Percentiles rank a stretch among this genome's conserved stretches.
phyloP scores from a whole-genome alignment of 2,329 filamentous ascomycete species.

The Pseudogymnoascus sp. region DNA sequence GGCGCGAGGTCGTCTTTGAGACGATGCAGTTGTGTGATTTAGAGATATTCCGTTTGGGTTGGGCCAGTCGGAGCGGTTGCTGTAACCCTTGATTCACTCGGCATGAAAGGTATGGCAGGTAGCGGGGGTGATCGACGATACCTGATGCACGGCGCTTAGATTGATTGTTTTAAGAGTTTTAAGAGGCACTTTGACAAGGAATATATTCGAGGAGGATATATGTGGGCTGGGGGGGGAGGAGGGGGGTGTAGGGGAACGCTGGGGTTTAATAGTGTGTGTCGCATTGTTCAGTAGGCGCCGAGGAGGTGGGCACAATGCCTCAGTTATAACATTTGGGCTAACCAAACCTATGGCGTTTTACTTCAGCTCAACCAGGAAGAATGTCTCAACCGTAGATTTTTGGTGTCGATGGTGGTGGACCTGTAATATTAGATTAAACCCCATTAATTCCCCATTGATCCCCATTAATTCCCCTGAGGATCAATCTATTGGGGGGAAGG shows the following conservation, averaged over 20 bases:
- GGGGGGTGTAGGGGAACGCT: not conserved
- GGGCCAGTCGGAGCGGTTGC: not conserved
- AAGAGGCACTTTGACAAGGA: slow-evolving; percentile 3
- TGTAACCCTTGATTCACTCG: slow-evolving; percentile 1
- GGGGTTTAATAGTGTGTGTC: slow-evolving; percentile 1
- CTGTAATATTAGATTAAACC: slow-evolving; percentile 5
- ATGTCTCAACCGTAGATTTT: not conserved
- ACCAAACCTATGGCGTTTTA: not conserved
- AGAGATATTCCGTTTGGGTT: not conserved
- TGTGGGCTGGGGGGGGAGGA: not conserved
- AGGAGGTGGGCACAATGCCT: slow-evolving; percentile 1
- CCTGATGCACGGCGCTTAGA: slow-evolving; percentile 6
- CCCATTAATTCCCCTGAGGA: not conserved
- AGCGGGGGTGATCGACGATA: slow-evolving; percentile 1
- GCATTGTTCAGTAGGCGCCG: slow-evolving; percentile 5
- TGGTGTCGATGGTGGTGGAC: not conserved
- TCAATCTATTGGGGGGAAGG: not conserved
- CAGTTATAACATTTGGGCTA: slow-evolving; percentile 7
- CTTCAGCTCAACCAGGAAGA: slow-evolving; percentile 3
- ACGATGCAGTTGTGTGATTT: slow-evolving; percentile 1
- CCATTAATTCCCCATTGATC: not conserved
- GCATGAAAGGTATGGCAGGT: slow-evolving; percentile 1
- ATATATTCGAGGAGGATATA: slow-evolving; percentile 6
- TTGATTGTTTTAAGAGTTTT: slow-evolving; percentile 1
- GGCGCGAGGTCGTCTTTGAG: not conserved